Evolutionary conservation across 768 basidiomycete species (phyloP).

Genomic region (Butyriboletus loyo): DNA sequence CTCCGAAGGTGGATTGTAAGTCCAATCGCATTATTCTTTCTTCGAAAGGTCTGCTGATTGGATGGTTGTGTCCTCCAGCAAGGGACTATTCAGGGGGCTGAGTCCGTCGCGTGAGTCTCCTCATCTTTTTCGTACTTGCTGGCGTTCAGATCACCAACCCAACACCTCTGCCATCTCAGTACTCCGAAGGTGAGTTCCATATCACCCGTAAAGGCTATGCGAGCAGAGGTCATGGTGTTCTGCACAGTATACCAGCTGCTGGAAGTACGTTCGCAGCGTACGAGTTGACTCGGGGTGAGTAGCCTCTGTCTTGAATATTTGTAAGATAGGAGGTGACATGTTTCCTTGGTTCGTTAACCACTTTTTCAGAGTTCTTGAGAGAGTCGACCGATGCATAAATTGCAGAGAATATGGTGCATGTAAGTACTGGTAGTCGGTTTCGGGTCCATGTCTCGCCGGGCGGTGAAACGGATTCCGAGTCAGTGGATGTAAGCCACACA

Average conservation of each 20-base stretch:
- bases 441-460: not conserved
- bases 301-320: not conserved
- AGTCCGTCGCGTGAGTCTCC: slow-evolving; percentile 66
- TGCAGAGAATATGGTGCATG: not conserved
- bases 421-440: not conserved
- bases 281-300: slow-evolving; percentile 72
- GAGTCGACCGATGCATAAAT: slow-evolving; percentile 24
- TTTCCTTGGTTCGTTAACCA: not conserved
- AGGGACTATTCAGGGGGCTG: slow-evolving; percentile 69
- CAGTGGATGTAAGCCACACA: not conserved
- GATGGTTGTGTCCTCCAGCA: slow-evolving; percentile 20
- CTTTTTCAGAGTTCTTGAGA: slow-evolving; percentile 18
- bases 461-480: not conserved
- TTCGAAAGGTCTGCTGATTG: not conserved
- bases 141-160: not conserved
- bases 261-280: slow-evolving; percentile 89
- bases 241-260: slow-evolving; percentile 79
- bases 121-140: not conserved
- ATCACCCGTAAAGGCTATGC: not conserved
- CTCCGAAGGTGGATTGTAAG: slow-evolving; percentile 71
- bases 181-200: slow-evolving; percentile 50
- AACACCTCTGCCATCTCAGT: slow-evolving; percentile 36
- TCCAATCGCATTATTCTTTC: slow-evolving; percentile 5
- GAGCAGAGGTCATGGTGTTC: not conserved
- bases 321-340: not conserved